Conservation (phyloP, 139 green algal genomes). For the Tetradesmus obliquus region DNA sequence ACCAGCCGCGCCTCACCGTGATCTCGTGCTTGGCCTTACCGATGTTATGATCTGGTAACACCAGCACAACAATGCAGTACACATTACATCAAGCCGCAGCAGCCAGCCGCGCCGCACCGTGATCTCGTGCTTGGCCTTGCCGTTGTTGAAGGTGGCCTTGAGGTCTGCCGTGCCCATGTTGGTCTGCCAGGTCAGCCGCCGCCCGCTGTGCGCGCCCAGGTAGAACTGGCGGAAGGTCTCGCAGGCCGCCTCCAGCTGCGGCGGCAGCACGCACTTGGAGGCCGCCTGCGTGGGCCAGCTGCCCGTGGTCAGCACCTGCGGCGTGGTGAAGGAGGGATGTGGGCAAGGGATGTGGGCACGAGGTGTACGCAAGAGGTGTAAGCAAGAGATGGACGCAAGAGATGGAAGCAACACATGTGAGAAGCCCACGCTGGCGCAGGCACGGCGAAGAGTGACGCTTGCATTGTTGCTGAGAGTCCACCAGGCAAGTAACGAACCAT, state of each 20-base stretch:
- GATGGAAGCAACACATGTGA: background rate
- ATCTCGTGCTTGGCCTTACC: conserved; percentile 78
- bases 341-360: background rate
- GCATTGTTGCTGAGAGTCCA: too few relatives aligned
- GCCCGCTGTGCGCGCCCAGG: conserved; percentile 75
- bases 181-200: conserved; percentile 96
- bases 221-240: conserved; percentile 84
- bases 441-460: too few relatives aligned
- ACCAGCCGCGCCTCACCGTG: conserved; percentile 39
- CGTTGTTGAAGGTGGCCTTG: conserved; percentile 73
- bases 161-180: conserved; percentile 97
- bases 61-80: too few relatives aligned
- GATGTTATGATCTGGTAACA: too few relatives aligned
- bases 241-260: conserved; percentile 81
- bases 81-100: too few relatives aligned
- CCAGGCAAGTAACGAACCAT: too few relatives aligned
- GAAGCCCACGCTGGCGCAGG: background rate
- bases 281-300: conserved; percentile 86
- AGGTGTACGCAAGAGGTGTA: background rate
- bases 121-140: conserved; percentile 85
- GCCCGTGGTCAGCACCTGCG: conserved; percentile 95
- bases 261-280: conserved; percentile 86
- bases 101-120: conserved; percentile 38
- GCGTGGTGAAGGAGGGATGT: too few relatives aligned
- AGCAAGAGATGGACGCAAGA: background rate